Evolutionary conservation across 1,284 basidiomycete genomes (phyloP).

Genomic region (Fomitopsis betulina): DNA sequence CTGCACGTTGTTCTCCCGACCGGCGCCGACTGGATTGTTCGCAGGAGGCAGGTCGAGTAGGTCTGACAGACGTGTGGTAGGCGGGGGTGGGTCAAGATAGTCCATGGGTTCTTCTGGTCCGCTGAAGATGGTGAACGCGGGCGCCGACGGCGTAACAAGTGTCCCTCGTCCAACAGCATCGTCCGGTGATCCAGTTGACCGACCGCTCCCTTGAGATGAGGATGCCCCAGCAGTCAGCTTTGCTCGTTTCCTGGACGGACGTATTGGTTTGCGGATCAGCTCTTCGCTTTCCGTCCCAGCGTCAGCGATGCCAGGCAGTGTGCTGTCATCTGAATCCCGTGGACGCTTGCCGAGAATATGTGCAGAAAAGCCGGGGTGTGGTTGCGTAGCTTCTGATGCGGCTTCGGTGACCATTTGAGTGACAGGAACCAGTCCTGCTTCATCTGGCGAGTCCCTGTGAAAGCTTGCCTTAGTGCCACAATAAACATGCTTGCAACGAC

Average conservation of each 20-base stretch:
- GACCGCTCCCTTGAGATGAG: background rate
- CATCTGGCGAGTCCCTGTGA: background rate
- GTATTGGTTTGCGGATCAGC: conserved; percentile 30
- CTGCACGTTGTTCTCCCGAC: background rate
- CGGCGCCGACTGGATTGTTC: background rate
- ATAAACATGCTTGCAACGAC: background rate
- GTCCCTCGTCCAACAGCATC: background rate
- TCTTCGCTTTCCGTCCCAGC: conserved; percentile 35
- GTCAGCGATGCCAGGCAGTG: conserved; percentile 37
- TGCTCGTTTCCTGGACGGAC: conserved; percentile 49
- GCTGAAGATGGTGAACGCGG: conserved; percentile 26
- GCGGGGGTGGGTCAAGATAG: conserved; percentile 20
- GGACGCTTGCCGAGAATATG: conserved; percentile 53
- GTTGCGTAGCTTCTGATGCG: conserved; percentile 6
- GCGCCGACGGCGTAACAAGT: conserved; percentile 10
- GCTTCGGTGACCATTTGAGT: conserved; percentile 13
- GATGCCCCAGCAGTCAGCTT: conserved; percentile 24
- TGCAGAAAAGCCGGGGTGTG: conserved; percentile 14
- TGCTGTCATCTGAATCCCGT: conserved; percentile 43
- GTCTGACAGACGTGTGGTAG: conserved; percentile 42
- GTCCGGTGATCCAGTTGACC: background rate
- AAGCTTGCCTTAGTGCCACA: background rate
- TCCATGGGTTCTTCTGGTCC: conserved; percentile 28
- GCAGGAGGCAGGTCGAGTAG: conserved; percentile 37
- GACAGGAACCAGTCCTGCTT: background rate